Evolutionary conservation across 2,329 filamentous ascomycete species (phyloP).

Genomic region (Ascocoryne sarcoides): DNA sequence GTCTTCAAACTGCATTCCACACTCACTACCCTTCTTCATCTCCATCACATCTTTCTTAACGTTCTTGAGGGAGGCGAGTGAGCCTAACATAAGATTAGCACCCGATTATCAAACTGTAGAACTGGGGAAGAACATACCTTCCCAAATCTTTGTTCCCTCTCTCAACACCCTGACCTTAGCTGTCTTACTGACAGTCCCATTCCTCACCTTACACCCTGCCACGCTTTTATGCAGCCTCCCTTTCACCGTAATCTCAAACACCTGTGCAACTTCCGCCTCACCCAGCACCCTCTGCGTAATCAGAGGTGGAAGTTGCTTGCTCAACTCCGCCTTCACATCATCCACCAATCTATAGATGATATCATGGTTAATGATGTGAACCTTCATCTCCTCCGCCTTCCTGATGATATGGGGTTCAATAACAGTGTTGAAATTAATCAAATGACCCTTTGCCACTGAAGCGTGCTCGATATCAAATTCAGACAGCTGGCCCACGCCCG

Average conservation of each 20-base stretch:
- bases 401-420: slow-evolving; percentile 59
- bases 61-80: slow-evolving; percentile 74
- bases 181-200: slow-evolving; percentile 60
- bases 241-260: slow-evolving; percentile 78
- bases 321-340: slow-evolving; percentile 59
- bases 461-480: slow-evolving; percentile 90
- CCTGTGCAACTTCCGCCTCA: slow-evolving; percentile 75
- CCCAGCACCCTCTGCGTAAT: slow-evolving; percentile 66
- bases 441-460: slow-evolving; percentile 61
- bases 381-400: slow-evolving; percentile 60
- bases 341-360: slow-evolving; percentile 77
- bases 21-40: slow-evolving; percentile 89
- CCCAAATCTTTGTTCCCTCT: slow-evolving; percentile 61
- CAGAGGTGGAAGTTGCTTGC: slow-evolving; percentile 57
- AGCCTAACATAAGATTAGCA: slow-evolving; percentile 43
- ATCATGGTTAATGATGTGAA: slow-evolving; percentile 75
- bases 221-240: slow-evolving; percentile 63
- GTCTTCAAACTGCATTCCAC: slow-evolving; percentile 74
- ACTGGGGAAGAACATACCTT: slow-evolving; percentile 55
- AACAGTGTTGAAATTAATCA: slow-evolving; percentile 79
- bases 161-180: slow-evolving; percentile 65
- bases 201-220: slow-evolving; percentile 80
- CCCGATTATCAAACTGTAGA: background rate
- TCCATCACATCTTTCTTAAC: slow-evolving; percentile 85
- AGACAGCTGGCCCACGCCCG: slow-evolving; percentile 66